These are phyloP conservation scores for Vitis cinerea DNA, from an alignment of 164 flowering plant species.

Conservation along the genomic window DNA sequence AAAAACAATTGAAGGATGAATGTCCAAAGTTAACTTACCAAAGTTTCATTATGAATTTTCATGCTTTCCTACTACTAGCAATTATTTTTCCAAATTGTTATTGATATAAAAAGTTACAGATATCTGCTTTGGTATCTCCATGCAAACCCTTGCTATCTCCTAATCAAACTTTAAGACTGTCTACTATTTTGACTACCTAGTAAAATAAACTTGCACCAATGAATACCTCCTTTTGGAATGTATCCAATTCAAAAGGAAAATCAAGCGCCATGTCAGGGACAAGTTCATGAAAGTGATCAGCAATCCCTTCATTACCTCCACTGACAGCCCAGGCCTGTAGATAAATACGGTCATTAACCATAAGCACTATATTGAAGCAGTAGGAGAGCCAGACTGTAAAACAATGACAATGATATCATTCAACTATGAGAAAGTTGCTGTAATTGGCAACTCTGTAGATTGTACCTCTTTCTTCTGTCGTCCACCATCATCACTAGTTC, in stretches of 20 bases:
- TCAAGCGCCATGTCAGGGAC: constrained; percentile 97
- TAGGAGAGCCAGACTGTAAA: not conserved
- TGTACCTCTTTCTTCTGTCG: constrained; percentile 57
- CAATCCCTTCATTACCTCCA: constrained; percentile 58
- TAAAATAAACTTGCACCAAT: not conserved
- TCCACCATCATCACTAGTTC: constrained; percentile 24
- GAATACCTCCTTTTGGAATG: constrained; percentile 89
- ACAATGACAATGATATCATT: constrained; percentile 1
- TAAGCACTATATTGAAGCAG: not conserved
- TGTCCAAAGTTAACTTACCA: no score
- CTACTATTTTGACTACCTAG: not conserved
- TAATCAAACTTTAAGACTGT: not conserved
- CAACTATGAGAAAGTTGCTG: not conserved
- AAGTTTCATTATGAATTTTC: no score
- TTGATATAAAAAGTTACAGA: no score
- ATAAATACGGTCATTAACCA: constrained; percentile 8
- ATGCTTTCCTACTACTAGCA: no score
- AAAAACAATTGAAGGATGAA: no score
- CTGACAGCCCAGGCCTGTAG: constrained; percentile 80
- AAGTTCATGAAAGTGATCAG: constrained; percentile 71
- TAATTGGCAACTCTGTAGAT: constrained; percentile 4
- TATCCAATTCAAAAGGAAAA: constrained; percentile 91
- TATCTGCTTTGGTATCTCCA: no score
- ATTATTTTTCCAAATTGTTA: no score
- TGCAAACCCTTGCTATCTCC: no score